Percentiles rank a stretch among this genome's conserved stretches.
These are phyloP conservation scores for Aureobasidium pullulans DNA, from an alignment of 2,329 filamentous ascomycete genomes.

Conservation along the genomic window DNA sequence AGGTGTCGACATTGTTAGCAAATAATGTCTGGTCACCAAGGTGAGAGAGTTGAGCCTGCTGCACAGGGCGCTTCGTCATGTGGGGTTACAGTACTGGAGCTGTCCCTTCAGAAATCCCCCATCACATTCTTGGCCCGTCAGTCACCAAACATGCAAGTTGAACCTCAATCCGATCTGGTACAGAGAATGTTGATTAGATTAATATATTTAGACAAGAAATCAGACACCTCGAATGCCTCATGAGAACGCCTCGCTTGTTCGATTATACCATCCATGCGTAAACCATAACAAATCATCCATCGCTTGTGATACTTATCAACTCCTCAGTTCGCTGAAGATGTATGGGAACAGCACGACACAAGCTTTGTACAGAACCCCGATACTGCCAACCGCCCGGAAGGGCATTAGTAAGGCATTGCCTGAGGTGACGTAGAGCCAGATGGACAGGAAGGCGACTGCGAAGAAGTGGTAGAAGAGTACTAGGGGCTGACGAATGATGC, in stretches of 20 bases:
- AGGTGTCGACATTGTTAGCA: background rate
- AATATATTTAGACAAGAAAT: background rate
- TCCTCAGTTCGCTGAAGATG: conserved; percentile 31
- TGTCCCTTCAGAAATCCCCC: too few species aligned
- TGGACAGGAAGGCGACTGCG: conserved; percentile 77
- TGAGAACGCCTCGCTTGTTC: conserved; percentile 8
- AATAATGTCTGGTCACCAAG: background rate
- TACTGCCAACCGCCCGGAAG: conserved; percentile 30
- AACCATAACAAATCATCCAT: background rate
- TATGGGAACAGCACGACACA: conserved; percentile 46
- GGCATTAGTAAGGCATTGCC: conserved; percentile 36
- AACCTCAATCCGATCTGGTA: background rate
- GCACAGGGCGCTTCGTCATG: background rate
- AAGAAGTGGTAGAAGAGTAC: conserved; percentile 92
- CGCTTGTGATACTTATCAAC: background rate
- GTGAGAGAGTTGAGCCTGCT: background rate
- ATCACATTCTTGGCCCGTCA: too few species aligned
- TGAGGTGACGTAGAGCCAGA: conserved; percentile 59
- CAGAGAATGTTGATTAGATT: background rate
- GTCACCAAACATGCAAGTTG: too few species aligned
- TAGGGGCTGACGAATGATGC: conserved; percentile 68
- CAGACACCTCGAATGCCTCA: background rate
- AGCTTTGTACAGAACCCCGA: conserved; percentile 46
- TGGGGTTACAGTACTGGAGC: background rate
- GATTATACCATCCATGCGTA: conserved; percentile 1